Base-by-base conservation (phyloP, 345 rosid species). In the Luvunga scandens region DNA sequence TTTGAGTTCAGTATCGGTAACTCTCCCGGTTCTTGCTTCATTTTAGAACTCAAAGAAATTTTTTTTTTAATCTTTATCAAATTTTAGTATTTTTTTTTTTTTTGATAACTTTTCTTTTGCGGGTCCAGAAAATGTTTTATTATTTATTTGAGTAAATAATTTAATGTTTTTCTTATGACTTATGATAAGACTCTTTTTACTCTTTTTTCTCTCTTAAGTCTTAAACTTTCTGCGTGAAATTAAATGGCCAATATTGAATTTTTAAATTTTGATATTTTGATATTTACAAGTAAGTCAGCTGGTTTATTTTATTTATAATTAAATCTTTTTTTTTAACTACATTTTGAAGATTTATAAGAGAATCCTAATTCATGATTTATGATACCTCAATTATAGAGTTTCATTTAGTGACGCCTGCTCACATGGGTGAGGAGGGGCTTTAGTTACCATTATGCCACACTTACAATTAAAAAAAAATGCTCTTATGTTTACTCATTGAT, bases 1-100 rank as follows among this genome's bases (percentile, higher is more conserved):
- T 95, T 95, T 81, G 99, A 93, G 80, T 95, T 95, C 87, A 95
- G 97, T 2, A 95, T 95, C 53, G 99, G 97, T 93, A 84, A 28
- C 55, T 45, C 12, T 69, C 68, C 14, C 16, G 31, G 36, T 50
- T 70, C 6, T 30, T 70, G 7, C 19, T 48, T 27, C 34, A 16
- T 9, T 45, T 70, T 48, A 18, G 10, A 10, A 16, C 57, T 53
- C 57, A 53, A n/a, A n/a, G n/a, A n/a, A n/a, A 18, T 53, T 6
- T 2, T 53, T 16, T 18, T 18, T 16, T 50, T 9, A 21, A 4
- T 3, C 18, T 66, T 33, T 4, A 9, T 22, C 9, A 22, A 65
- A 65, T 65, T 21, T 65, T 6, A 1, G 25, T 30, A 19, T 33
- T 65, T 34, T 63, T 30, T 14, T 65, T 65, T 39, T 31, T 31